A percentile compares a stretch with the other conserved stretches of the same genome.
These are phyloP conservation scores for Penicillium argentinense DNA, from an alignment of 495 filamentous ascomycete species.

Conservation along the genomic window DNA sequence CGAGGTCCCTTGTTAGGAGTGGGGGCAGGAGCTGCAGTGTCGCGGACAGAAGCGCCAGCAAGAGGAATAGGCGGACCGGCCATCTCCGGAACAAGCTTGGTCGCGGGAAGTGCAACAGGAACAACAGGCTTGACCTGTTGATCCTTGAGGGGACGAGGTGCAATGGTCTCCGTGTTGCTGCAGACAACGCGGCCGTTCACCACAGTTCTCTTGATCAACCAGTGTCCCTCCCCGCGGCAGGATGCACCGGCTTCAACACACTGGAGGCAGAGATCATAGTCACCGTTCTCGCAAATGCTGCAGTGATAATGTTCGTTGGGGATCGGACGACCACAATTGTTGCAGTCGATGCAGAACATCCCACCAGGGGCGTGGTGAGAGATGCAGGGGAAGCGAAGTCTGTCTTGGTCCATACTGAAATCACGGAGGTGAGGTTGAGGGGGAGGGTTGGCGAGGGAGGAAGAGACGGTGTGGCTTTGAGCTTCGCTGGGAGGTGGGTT, in stretches of 20 bases:
- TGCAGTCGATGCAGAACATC: slow-evolving; percentile 79
- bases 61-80: slow-evolving; percentile 1
- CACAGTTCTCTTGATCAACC: slow-evolving; percentile 89
- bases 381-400: slow-evolving; percentile 26
- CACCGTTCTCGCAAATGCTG: slow-evolving; percentile 85
- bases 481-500: slow-evolving; percentile 9
- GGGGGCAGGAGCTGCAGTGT: not conserved
- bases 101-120: slow-evolving; percentile 1
- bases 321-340: slow-evolving; percentile 77
- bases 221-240: slow-evolving; percentile 78
- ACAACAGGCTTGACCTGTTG: slow-evolving; percentile 21
- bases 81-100: slow-evolving; percentile 17
- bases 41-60: not conserved
- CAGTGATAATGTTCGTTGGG: slow-evolving; percentile 89
- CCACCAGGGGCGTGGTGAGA: slow-evolving; percentile 34
- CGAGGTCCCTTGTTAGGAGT: not conserved
- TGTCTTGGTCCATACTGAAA: slow-evolving; percentile 33
- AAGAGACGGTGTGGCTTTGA: not conserved
- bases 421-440: slow-evolving; percentile 28
- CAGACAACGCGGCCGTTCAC: slow-evolving; percentile 74
- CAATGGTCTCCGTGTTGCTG: slow-evolving; percentile 78
- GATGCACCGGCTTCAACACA: slow-evolving; percentile 75
- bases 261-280: slow-evolving; percentile 86
- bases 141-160: slow-evolving; percentile 52
- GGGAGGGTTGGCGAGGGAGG: not conserved